Evolutionary conservation across 2,329 filamentous ascomycete genomes (phyloP), one percentile per base, ranked within the genome.

Genomic region (Simplicillium sp.): DNA sequence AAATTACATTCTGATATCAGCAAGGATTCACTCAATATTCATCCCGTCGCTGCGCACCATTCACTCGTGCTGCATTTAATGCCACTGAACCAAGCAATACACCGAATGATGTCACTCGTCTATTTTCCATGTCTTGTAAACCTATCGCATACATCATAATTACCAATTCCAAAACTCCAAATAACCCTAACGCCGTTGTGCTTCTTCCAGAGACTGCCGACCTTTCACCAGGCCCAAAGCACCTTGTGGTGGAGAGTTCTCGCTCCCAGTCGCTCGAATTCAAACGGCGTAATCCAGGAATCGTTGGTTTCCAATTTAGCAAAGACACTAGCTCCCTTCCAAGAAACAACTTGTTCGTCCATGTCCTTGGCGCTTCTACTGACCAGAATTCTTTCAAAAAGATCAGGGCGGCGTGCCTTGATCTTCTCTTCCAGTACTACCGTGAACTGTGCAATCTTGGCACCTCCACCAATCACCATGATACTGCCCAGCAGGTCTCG

Each of bases 251-350:
- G 87, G 58, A 98, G 66, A 44, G 90, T 74, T 54, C 92, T 76
- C 44, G 80, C 75, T 3, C 89, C 90, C 40, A 96, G 59, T 44
- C 87, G 77, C 65, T 96, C 88, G 62, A 90, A 96, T 69, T 97
- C 90, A 53, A 83, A 71, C 36, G 79, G 77, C 12, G 82, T 84
- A 55, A 97, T 87, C 92, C 92, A 98, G 54, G 84, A 92, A 60
- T 98, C 92, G 63, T 97, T 97, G 13, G 87, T 89, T 36, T 81
- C 77, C 51, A 97, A 67, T 65, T 94, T 88, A 3, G 87, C 89
- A 68, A 96, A 98, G 13, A 98, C 89, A 57, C 88, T 95, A 1
- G 87, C 92, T 4, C 92, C 92, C 72, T 98, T 98, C 92, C 92
- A 98, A 8, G 83, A 82, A 40, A 97, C 84, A n/a, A 97, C 89